A percentile compares a stretch with the other conserved stretches of the same genome.
phyloP scores from a whole-genome alignment of 164 flowering plant species.

The Cinnamomum chago region DNA sequence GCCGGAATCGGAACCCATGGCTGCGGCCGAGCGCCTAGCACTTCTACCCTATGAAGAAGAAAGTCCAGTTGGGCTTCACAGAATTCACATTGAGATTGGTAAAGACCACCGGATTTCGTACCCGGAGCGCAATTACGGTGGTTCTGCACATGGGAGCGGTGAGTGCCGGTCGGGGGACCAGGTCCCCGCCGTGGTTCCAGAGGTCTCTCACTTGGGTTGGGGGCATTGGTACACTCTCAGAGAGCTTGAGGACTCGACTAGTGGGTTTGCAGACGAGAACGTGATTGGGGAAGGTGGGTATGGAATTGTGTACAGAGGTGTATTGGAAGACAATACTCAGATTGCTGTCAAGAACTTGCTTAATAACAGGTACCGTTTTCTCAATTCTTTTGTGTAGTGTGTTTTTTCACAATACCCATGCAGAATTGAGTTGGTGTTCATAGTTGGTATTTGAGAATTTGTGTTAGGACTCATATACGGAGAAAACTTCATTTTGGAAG shows the following conservation, averaged over 20 bases:
- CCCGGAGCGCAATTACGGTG: slow-evolving; percentile 46
- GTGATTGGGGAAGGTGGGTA: slow-evolving; percentile 77
- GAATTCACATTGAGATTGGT: slow-evolving; percentile 42
- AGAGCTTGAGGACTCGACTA: slow-evolving; percentile 59
- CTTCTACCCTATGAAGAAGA: slow-evolving; percentile 27
- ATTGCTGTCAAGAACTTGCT: slow-evolving; percentile 72
- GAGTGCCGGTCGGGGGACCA: slow-evolving; percentile 36
- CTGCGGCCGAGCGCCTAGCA: slow-evolving; percentile 5
- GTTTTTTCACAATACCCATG: too few relatives aligned
- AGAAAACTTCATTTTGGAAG: too few relatives aligned
- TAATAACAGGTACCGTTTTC: slow-evolving; percentile 44
- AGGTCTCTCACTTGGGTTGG: slow-evolving; percentile 76
- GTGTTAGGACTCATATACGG: too few relatives aligned
- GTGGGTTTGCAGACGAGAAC: slow-evolving; percentile 56
- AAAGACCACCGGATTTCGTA: slow-evolving; percentile 49
- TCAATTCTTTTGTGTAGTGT: too few relatives aligned
- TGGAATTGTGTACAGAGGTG: slow-evolving; percentile 63
- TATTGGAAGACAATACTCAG: slow-evolving; percentile 37
- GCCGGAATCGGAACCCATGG: slow-evolving; percentile 26
- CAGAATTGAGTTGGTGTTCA: too few relatives aligned
- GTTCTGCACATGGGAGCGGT: slow-evolving; percentile 34
- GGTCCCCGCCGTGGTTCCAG: slow-evolving; percentile 30
- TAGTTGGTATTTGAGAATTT: too few relatives aligned
- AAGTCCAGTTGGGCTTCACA: slow-evolving; percentile 24
- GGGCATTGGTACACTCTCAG: slow-evolving; percentile 73